Percentiles rank a stretch among this genome's conserved stretches.
Evolutionary conservation across 2,329 filamentous ascomycete genomes (phyloP).

Genomic region (Incumbomyces delicatus): DNA sequence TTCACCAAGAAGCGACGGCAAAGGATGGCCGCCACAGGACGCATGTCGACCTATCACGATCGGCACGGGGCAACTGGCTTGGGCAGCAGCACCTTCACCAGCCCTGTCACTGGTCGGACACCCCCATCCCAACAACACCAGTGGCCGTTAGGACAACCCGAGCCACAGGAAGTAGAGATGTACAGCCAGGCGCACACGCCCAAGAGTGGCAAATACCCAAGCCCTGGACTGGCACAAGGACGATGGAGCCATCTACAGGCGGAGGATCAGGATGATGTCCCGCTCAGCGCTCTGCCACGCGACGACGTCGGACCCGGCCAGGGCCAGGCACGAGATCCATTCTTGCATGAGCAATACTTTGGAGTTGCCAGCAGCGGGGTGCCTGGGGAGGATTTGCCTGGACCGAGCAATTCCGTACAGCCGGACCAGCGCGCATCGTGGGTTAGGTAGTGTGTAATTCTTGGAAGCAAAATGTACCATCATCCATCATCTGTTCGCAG

Average conservation of each 20-base stretch:
- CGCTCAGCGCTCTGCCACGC: conserved; percentile 13
- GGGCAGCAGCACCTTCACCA: neutral
- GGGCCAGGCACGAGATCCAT: conserved; percentile 16
- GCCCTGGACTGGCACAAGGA: conserved; percentile 18
- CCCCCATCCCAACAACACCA: conserved; percentile 2
- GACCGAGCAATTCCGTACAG: neutral
- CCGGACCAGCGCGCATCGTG: neutral
- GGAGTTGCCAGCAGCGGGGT: conserved; percentile 10
- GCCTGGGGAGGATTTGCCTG: conserved; percentile 1
- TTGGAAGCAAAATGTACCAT: neutral
- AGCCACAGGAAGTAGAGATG: conserved; percentile 15
- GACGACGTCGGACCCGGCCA: conserved; percentile 18
- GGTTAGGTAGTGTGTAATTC: neutral
- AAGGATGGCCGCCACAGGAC: conserved; percentile 21
- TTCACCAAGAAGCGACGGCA: conserved; percentile 34
- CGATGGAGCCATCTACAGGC: conserved; percentile 8
- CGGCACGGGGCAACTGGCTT: conserved; percentile 5
- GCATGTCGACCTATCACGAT: conserved; percentile 19
- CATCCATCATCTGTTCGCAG: conserved; percentile 1
- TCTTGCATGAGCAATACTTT: conserved; percentile 21
- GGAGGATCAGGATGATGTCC: conserved; percentile 12
- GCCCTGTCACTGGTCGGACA: neutral
- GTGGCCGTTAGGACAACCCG: neutral
- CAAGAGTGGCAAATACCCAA: conserved; percentile 11
- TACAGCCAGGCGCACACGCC: conserved; percentile 1